phyloP scores from a whole-genome alignment of 495 filamentous ascomycete genomes.

The Penicillium mononematosum region DNA sequence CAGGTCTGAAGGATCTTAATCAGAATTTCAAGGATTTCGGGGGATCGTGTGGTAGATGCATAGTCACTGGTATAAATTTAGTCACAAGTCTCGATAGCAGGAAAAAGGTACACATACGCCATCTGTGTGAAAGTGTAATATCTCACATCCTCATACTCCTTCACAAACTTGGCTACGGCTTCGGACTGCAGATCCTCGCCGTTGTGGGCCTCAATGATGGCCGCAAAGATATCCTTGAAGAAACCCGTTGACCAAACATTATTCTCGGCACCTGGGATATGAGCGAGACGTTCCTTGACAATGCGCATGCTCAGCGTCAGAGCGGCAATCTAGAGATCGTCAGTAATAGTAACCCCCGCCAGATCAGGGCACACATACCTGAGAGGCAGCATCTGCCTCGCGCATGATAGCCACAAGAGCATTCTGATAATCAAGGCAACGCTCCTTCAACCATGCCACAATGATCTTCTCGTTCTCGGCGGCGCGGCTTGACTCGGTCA shows the following conservation, averaged over 20 bases:
- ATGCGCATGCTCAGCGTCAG: conserved; percentile 80
- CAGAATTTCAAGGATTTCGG: conserved; percentile 50
- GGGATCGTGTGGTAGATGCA: conserved; percentile 28
- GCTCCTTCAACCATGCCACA: conserved; percentile 73
- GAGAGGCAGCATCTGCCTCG: conserved; percentile 49
- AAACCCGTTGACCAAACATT: conserved; percentile 67
- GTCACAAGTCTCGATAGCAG: conserved; percentile 21
- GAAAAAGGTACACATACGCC: conserved; percentile 51
- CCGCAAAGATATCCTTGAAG: conserved; percentile 61
- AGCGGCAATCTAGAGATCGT: conserved; percentile 51
- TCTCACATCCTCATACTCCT: conserved; percentile 78
- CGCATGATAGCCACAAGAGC: conserved; percentile 54
- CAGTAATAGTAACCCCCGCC: conserved; percentile 20
- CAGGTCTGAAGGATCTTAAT: conserved; percentile 65
- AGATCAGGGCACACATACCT: conserved; percentile 24
- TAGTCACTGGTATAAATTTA: conserved; percentile 37
- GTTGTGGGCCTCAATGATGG: conserved; percentile 56
- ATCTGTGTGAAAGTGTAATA: conserved; percentile 74
- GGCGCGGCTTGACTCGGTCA: conserved; percentile 60
- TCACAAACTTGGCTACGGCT: conserved; percentile 73
- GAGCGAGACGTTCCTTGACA: conserved; percentile 69
- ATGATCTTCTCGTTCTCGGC: conserved; percentile 73
- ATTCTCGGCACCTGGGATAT: conserved; percentile 58
- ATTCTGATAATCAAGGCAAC: conserved; percentile 66
- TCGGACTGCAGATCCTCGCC: conserved; percentile 60